Percentiles rank a stretch among this genome's conserved stretches.
phyloP scores from a whole-genome alignment of 2,329 filamentous ascomycete species.

The Pestalotiopsis sp. region DNA sequence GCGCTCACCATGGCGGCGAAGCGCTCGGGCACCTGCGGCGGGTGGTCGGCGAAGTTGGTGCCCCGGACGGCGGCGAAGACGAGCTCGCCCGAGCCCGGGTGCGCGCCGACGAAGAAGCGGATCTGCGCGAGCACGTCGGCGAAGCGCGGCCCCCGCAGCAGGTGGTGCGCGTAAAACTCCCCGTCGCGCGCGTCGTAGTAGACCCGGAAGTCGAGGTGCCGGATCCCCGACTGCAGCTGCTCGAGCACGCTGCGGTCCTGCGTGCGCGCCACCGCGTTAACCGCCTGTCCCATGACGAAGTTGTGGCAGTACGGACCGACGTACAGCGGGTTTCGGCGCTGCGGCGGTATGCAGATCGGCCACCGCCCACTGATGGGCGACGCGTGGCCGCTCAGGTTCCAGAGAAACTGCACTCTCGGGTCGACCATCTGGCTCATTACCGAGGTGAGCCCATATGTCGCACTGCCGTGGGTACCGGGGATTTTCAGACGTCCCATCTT shows the following conservation, averaged over 20 bases:
- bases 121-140: not conserved
- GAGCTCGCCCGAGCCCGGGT: not conserved
- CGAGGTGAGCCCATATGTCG: not conserved
- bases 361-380: not conserved
- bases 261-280: not conserved
- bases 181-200: not conserved
- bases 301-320: not conserved
- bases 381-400: not conserved
- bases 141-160: not conserved
- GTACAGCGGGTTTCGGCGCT: not conserved
- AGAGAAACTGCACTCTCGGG: not conserved
- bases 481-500: not conserved
- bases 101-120: not conserved
- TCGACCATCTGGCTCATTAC: not conserved
- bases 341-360: not conserved
- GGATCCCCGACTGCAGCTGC: not conserved
- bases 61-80: not conserved
- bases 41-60: not conserved
- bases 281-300: not conserved
- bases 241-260: not conserved
- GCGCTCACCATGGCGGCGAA: not conserved
- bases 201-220: not conserved
- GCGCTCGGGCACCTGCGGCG: not conserved
- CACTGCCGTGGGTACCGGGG: not conserved
- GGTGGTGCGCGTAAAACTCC: not conserved